A percentile compares a stretch with the other conserved stretches of the same genome.
Evolutionary conservation across 345 rosid species (phyloP).

Genomic region (Eucalyptus cloeziana): DNA sequence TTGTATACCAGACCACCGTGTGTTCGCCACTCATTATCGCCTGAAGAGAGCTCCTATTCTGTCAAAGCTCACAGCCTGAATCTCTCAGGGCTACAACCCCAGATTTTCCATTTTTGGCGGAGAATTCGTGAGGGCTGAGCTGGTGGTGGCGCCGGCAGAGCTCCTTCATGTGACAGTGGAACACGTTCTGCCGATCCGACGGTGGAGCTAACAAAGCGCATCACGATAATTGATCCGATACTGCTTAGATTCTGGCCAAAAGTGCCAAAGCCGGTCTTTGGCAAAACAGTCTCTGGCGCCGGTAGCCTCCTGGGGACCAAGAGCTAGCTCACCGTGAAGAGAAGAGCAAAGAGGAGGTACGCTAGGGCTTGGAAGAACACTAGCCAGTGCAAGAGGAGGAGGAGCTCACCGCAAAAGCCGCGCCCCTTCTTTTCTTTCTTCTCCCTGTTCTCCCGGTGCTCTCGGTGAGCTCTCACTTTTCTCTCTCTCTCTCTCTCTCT

Average conservation of each 20-base stretch:
- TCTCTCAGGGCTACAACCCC: neutral
- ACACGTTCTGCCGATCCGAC: neutral
- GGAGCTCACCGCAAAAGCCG: neutral
- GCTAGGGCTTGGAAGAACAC: constrained; percentile 42
- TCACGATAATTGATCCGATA: constrained; percentile 28
- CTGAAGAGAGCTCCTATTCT: neutral
- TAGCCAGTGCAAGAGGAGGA: neutral
- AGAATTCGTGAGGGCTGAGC: fast-evolving
- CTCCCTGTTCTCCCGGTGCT: no score
- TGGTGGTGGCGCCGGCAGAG: neutral
- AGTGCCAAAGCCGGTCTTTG: constrained; percentile 49
- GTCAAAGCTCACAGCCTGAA: neutral
- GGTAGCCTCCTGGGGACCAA: neutral
- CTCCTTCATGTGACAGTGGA: constrained; percentile 3
- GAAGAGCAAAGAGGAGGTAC: constrained; percentile 52
- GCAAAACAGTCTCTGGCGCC: neutral
- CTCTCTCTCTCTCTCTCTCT: no score
- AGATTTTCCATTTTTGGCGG: neutral
- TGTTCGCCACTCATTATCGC: neutral
- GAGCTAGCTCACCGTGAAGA: neutral
- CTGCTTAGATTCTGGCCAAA: constrained; percentile 77
- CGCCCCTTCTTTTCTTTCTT: no score
- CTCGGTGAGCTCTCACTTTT: no score
- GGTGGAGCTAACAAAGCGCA: constrained; percentile 16
- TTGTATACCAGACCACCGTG: neutral